Percentiles rank a stretch among this genome's conserved stretches.
Evolutionary conservation across 768 basidiomycete species (phyloP).

Genomic region (Asterophora parasitica): DNA sequence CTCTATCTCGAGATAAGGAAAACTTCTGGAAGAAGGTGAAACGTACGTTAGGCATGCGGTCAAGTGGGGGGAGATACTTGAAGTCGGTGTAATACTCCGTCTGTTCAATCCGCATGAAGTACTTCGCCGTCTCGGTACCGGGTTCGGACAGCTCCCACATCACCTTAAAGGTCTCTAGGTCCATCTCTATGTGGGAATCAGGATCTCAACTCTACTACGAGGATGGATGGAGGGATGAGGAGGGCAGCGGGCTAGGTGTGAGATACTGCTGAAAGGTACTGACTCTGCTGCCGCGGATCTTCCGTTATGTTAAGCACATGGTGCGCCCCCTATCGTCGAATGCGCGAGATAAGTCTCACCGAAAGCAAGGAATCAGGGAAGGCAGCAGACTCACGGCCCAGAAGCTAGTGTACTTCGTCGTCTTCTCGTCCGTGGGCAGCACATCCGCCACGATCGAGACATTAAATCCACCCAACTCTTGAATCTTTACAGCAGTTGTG

Average conservation of each 20-base stretch:
- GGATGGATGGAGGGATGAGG: too few species aligned
- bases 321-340: conserved; percentile 66
- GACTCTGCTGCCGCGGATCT: conserved; percentile 53
- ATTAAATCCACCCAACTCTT: conserved; percentile 53
- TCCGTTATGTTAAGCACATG: conserved; percentile 58
- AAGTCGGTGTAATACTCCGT: conserved; percentile 52
- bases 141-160: conserved; percentile 73
- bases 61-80: conserved; percentile 34
- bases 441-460: conserved; percentile 70
- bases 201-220: background rate
- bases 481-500: conserved; percentile 68
- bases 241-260: background rate
- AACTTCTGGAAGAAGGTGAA: background rate
- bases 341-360: background rate
- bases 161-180: conserved; percentile 66
- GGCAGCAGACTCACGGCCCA: conserved; percentile 61
- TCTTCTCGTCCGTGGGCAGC: conserved; percentile 68
- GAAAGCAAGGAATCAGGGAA: background rate
- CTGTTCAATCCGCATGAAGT: conserved; percentile 61
- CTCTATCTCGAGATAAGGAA: background rate
- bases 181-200: conserved; percentile 42
- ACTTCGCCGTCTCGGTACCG: conserved; percentile 48
- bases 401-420: conserved; percentile 71
- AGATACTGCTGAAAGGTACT: conserved; percentile 10
- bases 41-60: conserved; percentile 53